Base-by-base conservation (phyloP, 805 yeast genomes). In the Lipomyces anomalus region DNA sequence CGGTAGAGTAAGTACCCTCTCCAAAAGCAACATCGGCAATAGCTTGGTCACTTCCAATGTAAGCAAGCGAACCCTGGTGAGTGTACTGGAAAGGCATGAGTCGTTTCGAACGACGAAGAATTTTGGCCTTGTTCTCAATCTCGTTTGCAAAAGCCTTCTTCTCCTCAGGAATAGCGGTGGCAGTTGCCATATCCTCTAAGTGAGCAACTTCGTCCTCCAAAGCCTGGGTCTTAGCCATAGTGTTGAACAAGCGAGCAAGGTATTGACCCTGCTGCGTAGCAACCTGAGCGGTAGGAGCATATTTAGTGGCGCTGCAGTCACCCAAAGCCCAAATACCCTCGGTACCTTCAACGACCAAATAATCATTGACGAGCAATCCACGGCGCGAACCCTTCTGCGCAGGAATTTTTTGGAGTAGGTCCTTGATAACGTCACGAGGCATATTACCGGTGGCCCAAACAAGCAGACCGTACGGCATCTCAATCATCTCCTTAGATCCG, bases 391-490 rank as follows among this genome's bases (percentile, higher is more conserved):
- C 79, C 67, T 78, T 80, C 69, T 84, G 89, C 58, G 77, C 84
- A 44, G 61, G 64, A 56, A 90, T 71, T 66, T 76, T 74, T 38
- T 75, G 61, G 66, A 85, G 77, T 60, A 89, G 71, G 59, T 78
- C 75, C 53, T 76, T 72, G 40, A 84, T 75, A 40, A 90, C 72
- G 36, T 78, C 80, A 68, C 97, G 80, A 54, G 87, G 88, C 44
- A 89, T 88, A 67, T 89, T 88, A 70, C 97, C 97, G 52, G 96
- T 89, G 48, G 97, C 97, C 97, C 97, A 89, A 53, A 89, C 94
- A 57, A 89, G 74, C 58, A 87, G 74, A 63, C 97, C 97, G 64
- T 89, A 89, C 40, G 95, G 95, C 60, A 89, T 72, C 52, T 75
- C 80, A 28, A 70, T 66, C 33, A 71, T 63, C 60, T 76, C 77